phyloP scores from a whole-genome alignment of 2,329 filamentous ascomycete genomes.

The Talaromyces islandicus region DNA sequence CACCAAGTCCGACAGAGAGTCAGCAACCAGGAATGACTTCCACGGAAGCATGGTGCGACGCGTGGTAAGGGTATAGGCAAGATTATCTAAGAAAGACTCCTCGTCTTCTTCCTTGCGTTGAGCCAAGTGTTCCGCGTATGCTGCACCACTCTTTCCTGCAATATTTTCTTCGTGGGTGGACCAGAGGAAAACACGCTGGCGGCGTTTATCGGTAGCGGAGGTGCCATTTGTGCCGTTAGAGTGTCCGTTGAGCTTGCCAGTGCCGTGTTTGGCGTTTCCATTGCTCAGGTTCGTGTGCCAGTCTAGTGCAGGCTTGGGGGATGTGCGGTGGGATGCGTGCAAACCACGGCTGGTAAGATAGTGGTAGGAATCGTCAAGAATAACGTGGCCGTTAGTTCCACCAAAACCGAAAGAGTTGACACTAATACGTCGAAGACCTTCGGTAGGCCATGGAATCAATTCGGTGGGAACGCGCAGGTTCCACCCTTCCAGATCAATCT shows the following conservation, averaged over 20 bases:
- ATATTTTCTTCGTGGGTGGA: neutral
- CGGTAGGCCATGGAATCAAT: constrained; percentile 1
- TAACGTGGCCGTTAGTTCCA: constrained; percentile 9
- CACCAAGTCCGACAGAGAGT: neutral
- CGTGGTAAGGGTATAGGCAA: neutral
- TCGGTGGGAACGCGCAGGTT: constrained; percentile 14
- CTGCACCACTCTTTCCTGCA: neutral
- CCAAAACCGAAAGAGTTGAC: constrained; percentile 15
- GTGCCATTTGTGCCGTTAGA: neutral
- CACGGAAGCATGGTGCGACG: neutral
- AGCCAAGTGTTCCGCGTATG: neutral
- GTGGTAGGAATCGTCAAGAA: constrained; percentile 7
- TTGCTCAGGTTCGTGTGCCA: neutral
- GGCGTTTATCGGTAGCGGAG: neutral
- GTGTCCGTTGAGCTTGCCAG: neutral
- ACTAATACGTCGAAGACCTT: constrained; percentile 1
- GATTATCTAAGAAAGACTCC: neutral
- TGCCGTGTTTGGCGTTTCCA: neutral
- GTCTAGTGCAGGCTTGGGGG: neutral
- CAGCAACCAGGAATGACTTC: neutral
- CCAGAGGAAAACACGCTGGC: neutral
- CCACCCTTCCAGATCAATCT: constrained; percentile 6
- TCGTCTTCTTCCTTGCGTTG: neutral
- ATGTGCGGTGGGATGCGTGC: neutral
- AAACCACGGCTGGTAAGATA: neutral